Conservation (phyloP, 1,284 basidiomycete genomes). For the Rhodotorula sp. region DNA sequence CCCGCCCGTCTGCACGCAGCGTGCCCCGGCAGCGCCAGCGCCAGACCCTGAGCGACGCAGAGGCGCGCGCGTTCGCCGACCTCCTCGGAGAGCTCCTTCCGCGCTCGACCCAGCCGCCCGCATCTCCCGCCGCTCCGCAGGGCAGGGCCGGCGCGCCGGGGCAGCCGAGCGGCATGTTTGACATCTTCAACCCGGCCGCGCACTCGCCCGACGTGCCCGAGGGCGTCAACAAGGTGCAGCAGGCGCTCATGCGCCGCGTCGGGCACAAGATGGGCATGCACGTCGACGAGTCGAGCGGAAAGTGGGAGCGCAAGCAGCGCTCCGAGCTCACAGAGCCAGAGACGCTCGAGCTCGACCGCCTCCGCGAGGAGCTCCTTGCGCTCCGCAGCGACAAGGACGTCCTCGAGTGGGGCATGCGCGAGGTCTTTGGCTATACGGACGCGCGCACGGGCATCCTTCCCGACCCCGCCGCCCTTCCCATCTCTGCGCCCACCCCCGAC, state of each 20-base stretch:
- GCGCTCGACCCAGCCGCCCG: conserved; percentile 4
- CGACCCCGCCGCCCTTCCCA: conserved; percentile 10
- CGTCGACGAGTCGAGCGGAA: not conserved
- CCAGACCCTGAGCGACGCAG: conserved; percentile 25
- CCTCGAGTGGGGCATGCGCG: conserved; percentile 15
- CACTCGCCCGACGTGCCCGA: not conserved
- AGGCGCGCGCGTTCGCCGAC: conserved; percentile 36
- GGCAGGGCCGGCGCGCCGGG: too few relatives aligned
- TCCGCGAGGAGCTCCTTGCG: conserved; percentile 15
- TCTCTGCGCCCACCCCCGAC: not conserved
- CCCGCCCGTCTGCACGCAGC: not conserved
- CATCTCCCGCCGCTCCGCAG: not conserved
- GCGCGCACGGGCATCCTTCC: conserved; percentile 8
- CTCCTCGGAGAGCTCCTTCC: conserved; percentile 37
- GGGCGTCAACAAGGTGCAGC: conserved; percentile 8
- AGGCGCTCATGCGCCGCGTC: conserved; percentile 14
- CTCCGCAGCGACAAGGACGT: conserved; percentile 24
- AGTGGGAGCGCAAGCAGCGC: not conserved
- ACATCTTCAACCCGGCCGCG: not conserved
- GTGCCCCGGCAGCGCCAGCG: conserved; percentile 12
- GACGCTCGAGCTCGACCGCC: conserved; percentile 18
- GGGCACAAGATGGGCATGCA: not conserved
- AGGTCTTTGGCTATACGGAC: conserved; percentile 23
- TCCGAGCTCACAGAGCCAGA: conserved; percentile 13
- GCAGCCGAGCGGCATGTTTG: conserved; percentile 2